phyloP scores from a whole-genome alignment of 2,329 filamentous ascomycete species.

The Phaeosphaeriaceae sp. region DNA sequence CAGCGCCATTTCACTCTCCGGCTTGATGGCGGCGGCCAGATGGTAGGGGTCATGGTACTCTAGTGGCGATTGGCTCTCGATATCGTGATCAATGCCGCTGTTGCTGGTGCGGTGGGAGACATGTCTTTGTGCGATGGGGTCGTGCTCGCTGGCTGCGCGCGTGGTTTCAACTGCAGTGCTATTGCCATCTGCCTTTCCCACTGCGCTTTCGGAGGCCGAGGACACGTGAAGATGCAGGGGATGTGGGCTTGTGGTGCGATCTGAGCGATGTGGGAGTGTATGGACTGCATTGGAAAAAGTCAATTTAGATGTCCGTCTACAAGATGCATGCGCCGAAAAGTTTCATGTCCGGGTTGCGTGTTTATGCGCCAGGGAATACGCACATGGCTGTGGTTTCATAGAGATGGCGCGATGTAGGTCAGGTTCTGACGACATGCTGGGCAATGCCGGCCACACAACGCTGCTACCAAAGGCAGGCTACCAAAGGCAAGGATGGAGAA shows the following conservation, averaged over 20 bases:
- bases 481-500: neutral
- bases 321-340: neutral
- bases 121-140: slow-evolving; percentile 45
- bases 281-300: slow-evolving; percentile 26
- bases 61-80: slow-evolving; percentile 60
- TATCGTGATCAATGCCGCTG: slow-evolving; percentile 46
- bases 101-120: slow-evolving; percentile 29
- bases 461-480: neutral
- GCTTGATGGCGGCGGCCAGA: slow-evolving; percentile 78
- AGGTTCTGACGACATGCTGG: slow-evolving; percentile 49
- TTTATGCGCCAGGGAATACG: neutral
- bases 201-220: slow-evolving; percentile 11
- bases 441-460: neutral
- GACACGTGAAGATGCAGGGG: slow-evolving; percentile 25
- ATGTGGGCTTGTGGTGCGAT: slow-evolving; percentile 40
- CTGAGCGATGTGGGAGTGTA: slow-evolving; percentile 33
- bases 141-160: slow-evolving; percentile 33
- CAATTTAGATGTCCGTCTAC: slow-evolving; percentile 30
- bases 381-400: slow-evolving; percentile 53
- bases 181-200: slow-evolving; percentile 37
- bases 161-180: slow-evolving; percentile 51
- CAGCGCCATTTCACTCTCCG: slow-evolving; percentile 73
- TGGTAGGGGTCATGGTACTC: slow-evolving; percentile 80
- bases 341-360: no score
- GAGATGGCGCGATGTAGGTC: slow-evolving; percentile 57